Evolutionary conservation across 2,329 filamentous ascomycete genomes (phyloP).

Genomic region (Geosmithia morbida): DNA sequence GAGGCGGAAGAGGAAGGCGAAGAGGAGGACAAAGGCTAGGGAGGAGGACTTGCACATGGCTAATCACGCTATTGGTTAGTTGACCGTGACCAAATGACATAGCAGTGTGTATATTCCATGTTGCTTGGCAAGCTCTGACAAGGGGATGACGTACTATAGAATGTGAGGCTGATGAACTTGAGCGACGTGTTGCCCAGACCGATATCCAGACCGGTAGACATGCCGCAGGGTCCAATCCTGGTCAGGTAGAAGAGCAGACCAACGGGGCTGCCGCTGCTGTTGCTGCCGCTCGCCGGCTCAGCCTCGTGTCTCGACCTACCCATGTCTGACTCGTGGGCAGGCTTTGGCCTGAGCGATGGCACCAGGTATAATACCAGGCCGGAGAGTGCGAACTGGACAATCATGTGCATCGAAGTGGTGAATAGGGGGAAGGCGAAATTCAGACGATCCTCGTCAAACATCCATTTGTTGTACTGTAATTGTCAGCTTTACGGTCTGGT

Average conservation of each 20-base stretch:
- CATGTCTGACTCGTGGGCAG: slow-evolving; percentile 28
- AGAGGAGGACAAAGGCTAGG: slow-evolving; percentile 85
- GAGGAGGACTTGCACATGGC: slow-evolving; percentile 98
- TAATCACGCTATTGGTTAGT: slow-evolving; percentile 13
- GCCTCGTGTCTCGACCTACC: slow-evolving; percentile 35
- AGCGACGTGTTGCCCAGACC: slow-evolving; percentile 91
- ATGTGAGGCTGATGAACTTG: slow-evolving; percentile 91
- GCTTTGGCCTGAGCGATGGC: slow-evolving; percentile 63
- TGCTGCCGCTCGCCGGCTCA: slow-evolving; percentile 23
- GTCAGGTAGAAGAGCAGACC: slow-evolving; percentile 85
- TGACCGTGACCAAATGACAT: too few species aligned
- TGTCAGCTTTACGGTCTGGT: neutral
- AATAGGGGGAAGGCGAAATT: slow-evolving; percentile 93
- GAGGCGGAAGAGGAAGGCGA: slow-evolving; percentile 86
- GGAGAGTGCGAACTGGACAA: slow-evolving; percentile 78
- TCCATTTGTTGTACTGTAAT: slow-evolving; percentile 94
- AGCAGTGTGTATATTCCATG: too few species aligned
- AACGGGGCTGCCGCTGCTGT: slow-evolving; percentile 46
- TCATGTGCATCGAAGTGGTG: slow-evolving; percentile 89
- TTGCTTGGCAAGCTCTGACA: too few species aligned
- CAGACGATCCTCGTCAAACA: slow-evolving; percentile 77
- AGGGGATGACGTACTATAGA: slow-evolving; percentile 58
- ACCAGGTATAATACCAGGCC: slow-evolving; percentile 67
- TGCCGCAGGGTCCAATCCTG: slow-evolving; percentile 80
- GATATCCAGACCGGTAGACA: slow-evolving; percentile 88